Evolutionary conservation across 352 stramenopile species (phyloP).

Genomic region (Pythium myriotylum): DNA sequence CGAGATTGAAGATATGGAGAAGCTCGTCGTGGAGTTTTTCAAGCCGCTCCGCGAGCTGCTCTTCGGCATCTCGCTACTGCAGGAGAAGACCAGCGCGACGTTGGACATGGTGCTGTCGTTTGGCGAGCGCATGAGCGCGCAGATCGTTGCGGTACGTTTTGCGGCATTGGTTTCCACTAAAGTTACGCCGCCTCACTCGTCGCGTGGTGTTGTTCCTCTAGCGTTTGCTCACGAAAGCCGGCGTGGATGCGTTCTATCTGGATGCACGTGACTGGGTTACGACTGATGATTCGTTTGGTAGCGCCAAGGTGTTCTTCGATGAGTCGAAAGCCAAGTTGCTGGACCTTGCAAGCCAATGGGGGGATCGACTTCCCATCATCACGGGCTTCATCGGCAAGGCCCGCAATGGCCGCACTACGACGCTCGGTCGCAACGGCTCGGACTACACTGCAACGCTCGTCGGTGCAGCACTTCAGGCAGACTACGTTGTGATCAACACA

Average conservation of each 20-base stretch:
- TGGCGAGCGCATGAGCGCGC: slow-evolving; percentile 74
- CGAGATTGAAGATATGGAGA: slow-evolving; percentile 55
- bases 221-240: slow-evolving; percentile 51
- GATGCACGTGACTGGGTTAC: slow-evolving; percentile 76
- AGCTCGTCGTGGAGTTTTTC: slow-evolving; percentile 61
- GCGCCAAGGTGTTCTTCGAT: slow-evolving; percentile 79
- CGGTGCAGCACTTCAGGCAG: slow-evolving; percentile 54
- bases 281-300: slow-evolving; percentile 70
- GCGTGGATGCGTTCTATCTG: slow-evolving; percentile 65
- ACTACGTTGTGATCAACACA: slow-evolving; percentile 88
- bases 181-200: too few relatives aligned
- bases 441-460: slow-evolving; percentile 88
- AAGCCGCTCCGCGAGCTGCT: slow-evolving; percentile 77
- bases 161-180: too few relatives aligned
- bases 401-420: slow-evolving; percentile 70
- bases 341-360: slow-evolving; percentile 43
- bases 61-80: slow-evolving; percentile 72
- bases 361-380: slow-evolving; percentile 58
- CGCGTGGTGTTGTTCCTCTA: neutral
- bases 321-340: slow-evolving; percentile 74
- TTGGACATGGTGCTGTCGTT: slow-evolving; percentile 84
- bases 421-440: slow-evolving; percentile 78
- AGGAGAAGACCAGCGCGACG: slow-evolving; percentile 69
- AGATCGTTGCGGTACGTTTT: slow-evolving; percentile 73
- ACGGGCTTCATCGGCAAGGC: slow-evolving; percentile 78